These are phyloP conservation scores for Phyllosticta paracitricarpa DNA, from an alignment of 2,329 filamentous ascomycete genomes.

Conservation along the genomic window DNA sequence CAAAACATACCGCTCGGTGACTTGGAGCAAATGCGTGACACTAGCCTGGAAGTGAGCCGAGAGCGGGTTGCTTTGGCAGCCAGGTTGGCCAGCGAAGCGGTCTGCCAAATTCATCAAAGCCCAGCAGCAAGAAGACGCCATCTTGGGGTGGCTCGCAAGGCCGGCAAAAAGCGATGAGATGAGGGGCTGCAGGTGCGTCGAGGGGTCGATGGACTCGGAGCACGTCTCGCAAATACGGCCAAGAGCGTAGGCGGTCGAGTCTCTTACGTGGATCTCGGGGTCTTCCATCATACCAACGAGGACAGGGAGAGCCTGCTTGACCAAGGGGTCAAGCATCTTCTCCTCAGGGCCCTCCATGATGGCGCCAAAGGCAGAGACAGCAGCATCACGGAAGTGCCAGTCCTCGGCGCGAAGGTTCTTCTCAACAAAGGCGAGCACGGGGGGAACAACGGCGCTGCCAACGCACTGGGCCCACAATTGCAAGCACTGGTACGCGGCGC, in stretches of 20 bases:
- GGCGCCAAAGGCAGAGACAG: constrained; percentile 92
- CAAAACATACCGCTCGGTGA: constrained; percentile 58
- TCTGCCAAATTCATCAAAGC: constrained; percentile 97
- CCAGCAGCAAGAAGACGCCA: constrained; percentile 98
- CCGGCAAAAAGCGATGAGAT: constrained; percentile 86
- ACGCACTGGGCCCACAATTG: constrained; percentile 93
- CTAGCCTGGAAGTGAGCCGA: constrained; percentile 91
- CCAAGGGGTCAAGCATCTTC: constrained; percentile 80
- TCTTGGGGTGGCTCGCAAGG: constrained; percentile 84
- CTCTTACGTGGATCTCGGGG: constrained; percentile 76
- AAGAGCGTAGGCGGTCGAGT: constrained; percentile 91
- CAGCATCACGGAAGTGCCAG: constrained; percentile 91
- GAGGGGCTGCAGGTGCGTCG: constrained; percentile 70
- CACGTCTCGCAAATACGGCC: constrained; percentile 93
- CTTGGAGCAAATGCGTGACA: constrained; percentile 70
- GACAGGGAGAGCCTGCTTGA: constrained; percentile 89
- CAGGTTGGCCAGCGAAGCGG: constrained; percentile 80
- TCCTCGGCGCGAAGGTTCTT: constrained; percentile 79
- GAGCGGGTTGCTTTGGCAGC: constrained; percentile 68
- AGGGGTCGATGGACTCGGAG: constrained; percentile 81
- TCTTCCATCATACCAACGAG: constrained; percentile 92
- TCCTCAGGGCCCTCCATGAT: constrained; percentile 99
- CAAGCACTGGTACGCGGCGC: constrained; percentile 91
- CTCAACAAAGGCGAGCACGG: constrained; percentile 87
- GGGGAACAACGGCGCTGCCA: constrained; percentile 69